Evolutionary conservation across 176 grass and related monocot genomes (phyloP).

Genomic region (Bolboschoenus planiculmis): DNA sequence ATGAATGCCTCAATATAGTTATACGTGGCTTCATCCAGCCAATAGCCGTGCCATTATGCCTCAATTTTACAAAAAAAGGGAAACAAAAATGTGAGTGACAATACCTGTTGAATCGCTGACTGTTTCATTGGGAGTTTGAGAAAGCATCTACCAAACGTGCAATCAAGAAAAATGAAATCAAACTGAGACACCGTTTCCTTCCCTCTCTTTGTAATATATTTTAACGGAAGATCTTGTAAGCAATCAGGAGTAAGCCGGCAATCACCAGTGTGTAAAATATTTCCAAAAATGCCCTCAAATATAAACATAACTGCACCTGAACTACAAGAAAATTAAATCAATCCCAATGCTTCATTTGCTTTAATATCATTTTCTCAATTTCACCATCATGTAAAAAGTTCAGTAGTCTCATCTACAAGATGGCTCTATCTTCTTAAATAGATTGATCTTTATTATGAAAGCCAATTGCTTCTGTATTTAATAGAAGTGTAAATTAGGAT

Average conservation of each 20-base stretch:
- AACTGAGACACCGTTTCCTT: conserved; percentile 39
- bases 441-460: not conserved
- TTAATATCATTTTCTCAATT: not conserved
- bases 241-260: conserved; percentile 62
- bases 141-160: conserved; percentile 70
- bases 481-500: not conserved
- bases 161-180: conserved; percentile 76
- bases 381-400: not conserved
- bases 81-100: not conserved
- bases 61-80: not conserved
- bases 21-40: not conserved
- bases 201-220: conserved; percentile 76
- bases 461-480: not conserved
- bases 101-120: conserved; percentile 77
- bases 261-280: conserved; percentile 75
- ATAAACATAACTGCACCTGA: conserved; percentile 82
- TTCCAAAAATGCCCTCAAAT: conserved; percentile 83
- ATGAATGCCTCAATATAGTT: not conserved
- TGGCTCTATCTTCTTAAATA: not conserved
- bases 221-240: conserved; percentile 65
- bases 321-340: conserved; percentile 11
- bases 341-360: not conserved
- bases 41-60: not conserved
- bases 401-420: not conserved
- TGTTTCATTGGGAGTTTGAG: conserved; percentile 77